A percentile compares a stretch with the other conserved stretches of the same genome.
These are phyloP conservation scores for Castanea mollissima DNA, from an alignment of 306 rosid species.

Conservation along the genomic window DNA sequence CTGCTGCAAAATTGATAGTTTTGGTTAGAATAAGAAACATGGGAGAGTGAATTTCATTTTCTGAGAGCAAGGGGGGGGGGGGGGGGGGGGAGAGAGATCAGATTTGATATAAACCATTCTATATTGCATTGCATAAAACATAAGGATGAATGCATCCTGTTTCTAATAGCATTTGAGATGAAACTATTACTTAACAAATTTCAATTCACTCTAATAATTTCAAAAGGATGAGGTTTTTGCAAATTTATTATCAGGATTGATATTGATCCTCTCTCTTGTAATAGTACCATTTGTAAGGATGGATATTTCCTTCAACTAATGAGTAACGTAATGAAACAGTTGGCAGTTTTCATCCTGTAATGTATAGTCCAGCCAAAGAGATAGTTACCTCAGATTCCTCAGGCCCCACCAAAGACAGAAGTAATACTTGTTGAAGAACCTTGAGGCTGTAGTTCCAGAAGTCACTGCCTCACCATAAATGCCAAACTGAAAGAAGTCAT, in stretches of 20 bases:
- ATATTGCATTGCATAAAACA: background rate
- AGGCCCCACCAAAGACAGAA: constrained; percentile 9
- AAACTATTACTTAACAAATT: background rate
- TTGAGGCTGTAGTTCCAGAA: background rate
- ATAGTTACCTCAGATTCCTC: background rate
- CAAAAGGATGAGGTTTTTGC: background rate
- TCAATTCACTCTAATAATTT: background rate
- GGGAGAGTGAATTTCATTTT: background rate
- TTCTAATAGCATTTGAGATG: background rate
- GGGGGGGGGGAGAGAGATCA: too few species aligned
- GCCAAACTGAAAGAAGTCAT: constrained; percentile 6
- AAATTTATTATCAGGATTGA: background rate
- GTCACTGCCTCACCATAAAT: background rate
- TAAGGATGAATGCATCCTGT: background rate
- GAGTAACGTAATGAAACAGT: background rate
- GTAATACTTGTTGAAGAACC: background rate
- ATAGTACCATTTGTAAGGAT: background rate
- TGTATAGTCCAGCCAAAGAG: background rate
- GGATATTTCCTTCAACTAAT: background rate
- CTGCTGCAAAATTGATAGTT: constrained; percentile 36
- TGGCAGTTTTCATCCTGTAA: background rate
- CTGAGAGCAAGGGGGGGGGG: background rate
- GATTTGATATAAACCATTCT: background rate
- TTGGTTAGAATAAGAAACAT: constrained; percentile 15
- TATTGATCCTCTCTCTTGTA: background rate